Evolutionary conservation across 2,329 filamentous ascomycete species (phyloP), one percentile per base, ranked within the genome.

Genomic region (Boeremia lycopersici): DNA sequence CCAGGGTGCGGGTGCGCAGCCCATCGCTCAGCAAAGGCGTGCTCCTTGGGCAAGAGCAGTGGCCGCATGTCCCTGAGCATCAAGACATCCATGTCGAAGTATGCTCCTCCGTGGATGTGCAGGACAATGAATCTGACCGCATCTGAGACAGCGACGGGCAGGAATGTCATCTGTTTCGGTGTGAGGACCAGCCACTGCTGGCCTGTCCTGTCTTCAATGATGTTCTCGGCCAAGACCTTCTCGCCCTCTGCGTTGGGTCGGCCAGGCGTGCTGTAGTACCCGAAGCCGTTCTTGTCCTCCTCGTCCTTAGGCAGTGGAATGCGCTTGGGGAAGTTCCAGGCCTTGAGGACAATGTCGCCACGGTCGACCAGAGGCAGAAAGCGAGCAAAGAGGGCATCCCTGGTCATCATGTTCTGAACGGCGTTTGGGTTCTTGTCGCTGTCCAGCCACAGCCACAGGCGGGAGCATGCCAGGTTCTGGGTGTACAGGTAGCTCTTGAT

Each of bases 401-500:
- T 74, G 55, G 73, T 78, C 56, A 83, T 68, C 80, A 84, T 82
- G 57, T 81, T 76, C 6, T 79, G 69, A 1, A 83, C 77, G 2
- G 81, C 81, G 12, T 78, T 75, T 0, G 80, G 78, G 62, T 81
- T 78, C 43, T 76, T 75, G 63, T 84, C 82, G 29, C 78, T 77
- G 63, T 84, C 82, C 11, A 84, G 72, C 82, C 82, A 84, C 4
- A 84, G 64, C 71, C 76, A 82, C 6, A 84, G 72, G 29, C 80
- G 76, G 29, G 79, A 82, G 63, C 82, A 84, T 9, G 82, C 78
- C 25, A 84, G 68, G 55, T 84, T 84, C 57, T 84, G 82, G 1
- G 82, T 84, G 64, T 84, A 80, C 1, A 84, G 76, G 62, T 84
- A 82, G 49, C 79, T 79, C 72, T 84, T 84, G 72, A 84, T 72